phyloP scores from a whole-genome alignment of 345 rosid species.

The Nephelium lappaceum region DNA sequence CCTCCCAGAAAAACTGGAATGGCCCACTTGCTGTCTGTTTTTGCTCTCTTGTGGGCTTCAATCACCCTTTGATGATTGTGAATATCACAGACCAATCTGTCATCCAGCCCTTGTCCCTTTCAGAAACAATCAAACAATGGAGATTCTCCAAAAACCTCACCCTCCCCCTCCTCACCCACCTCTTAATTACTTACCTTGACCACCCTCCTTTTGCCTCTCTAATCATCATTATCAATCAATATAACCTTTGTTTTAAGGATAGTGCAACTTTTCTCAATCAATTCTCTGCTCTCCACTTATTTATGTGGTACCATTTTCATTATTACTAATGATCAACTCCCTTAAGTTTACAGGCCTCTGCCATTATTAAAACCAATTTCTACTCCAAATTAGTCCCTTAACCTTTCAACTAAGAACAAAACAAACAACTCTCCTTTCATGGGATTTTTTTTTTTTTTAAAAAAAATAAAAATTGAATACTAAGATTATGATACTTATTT shows the following conservation, averaged over 20 bases:
- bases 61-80: constrained; percentile 53
- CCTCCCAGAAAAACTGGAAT: constrained; percentile 45
- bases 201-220: constrained; percentile 13
- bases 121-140: constrained; percentile 36
- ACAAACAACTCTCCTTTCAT: not conserved
- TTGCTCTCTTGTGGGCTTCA: constrained; percentile 46
- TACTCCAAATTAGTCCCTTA: not conserved
- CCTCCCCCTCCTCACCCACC: constrained; percentile 18
- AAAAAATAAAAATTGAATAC: too few relatives aligned
- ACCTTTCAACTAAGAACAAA: not conserved
- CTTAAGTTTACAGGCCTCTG: constrained; percentile 11
- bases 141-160: constrained; percentile 26
- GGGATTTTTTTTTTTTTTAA: not conserved
- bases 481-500: too few relatives aligned
- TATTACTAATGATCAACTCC: constrained; percentile 14
- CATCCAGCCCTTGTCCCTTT: constrained; percentile 45
- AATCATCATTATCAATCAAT: constrained; percentile 24
- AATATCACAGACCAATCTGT: constrained; percentile 43
- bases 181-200: constrained; percentile 21
- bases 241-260: constrained; percentile 10
- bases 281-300: constrained; percentile 13
- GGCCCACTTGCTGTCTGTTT: constrained; percentile 64
- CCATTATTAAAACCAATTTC: constrained; percentile 10
- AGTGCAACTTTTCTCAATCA: constrained; percentile 20
- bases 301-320: not conserved